These are phyloP conservation scores for Neurospora pannonica DNA, from an alignment of 495 filamentous ascomycete genomes.

Conservation along the genomic window DNA sequence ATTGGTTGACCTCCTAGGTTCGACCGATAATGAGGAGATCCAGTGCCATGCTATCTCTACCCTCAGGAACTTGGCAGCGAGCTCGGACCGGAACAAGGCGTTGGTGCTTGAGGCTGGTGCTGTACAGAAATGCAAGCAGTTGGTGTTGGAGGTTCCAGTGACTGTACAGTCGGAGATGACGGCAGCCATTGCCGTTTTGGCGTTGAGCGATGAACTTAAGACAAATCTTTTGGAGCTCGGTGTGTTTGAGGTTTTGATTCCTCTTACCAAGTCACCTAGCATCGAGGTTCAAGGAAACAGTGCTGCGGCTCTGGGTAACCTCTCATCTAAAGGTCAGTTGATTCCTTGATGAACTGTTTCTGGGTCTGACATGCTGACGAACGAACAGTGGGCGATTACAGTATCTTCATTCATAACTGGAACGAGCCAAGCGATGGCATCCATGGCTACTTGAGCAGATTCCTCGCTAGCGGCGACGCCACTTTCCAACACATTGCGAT, in stretches of 20 bases:
- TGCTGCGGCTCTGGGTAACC: conserved; percentile 86
- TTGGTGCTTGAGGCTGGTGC: conserved; percentile 92
- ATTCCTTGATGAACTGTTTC: neutral
- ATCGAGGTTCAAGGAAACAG: conserved; percentile 98
- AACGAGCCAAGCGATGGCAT: conserved; percentile 85
- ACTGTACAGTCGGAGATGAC: conserved; percentile 99
- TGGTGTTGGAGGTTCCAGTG: conserved; percentile 86
- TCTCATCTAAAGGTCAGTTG: conserved; percentile 86
- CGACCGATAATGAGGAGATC: conserved; percentile 96
- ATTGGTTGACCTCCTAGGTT: conserved; percentile 84
- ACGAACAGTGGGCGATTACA: conserved; percentile 79
- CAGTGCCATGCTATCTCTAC: conserved; percentile 98
- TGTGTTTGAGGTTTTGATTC: conserved; percentile 93
- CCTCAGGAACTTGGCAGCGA: conserved; percentile 87
- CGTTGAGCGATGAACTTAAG: conserved; percentile 92
- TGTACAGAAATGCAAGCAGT: conserved; percentile 95
- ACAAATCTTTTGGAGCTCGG: conserved; percentile 82
- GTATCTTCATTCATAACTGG: conserved; percentile 92
- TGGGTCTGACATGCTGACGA: neutral
- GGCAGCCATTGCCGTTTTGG: conserved; percentile 94
- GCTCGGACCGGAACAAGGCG: conserved; percentile 94
- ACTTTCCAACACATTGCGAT: conserved; percentile 99
- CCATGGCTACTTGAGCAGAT: conserved; percentile 86
- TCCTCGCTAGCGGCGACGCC: conserved; percentile 86
- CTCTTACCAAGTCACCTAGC: conserved; percentile 86